Conservation (phyloP, 228 moss, liverwort and hornwort genomes). For the Sphagnum fallax region DNA sequence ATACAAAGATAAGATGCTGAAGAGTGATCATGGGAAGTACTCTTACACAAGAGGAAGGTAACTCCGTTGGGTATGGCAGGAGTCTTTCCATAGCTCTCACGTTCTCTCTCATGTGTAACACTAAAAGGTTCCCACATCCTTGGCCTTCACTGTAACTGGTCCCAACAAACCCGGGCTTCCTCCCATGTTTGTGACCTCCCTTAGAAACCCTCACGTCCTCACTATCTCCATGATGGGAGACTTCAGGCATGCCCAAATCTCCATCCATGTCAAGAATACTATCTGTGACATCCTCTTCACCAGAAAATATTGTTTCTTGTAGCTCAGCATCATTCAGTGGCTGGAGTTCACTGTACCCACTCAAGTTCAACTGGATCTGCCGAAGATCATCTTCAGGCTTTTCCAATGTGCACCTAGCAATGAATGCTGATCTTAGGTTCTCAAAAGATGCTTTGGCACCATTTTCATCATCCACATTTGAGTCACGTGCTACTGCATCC, state of each 20-base stretch:
- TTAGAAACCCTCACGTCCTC: constrained; percentile 13
- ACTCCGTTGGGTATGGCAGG: constrained; percentile 63
- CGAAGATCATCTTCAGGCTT: constrained; percentile 22
- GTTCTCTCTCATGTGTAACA: constrained; percentile 45
- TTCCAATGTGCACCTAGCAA: constrained; percentile 11
- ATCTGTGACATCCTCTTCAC: constrained; percentile 13
- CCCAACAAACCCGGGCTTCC: constrained; percentile 15
- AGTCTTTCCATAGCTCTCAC: constrained; percentile 59
- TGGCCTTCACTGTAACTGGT: constrained; percentile 67
- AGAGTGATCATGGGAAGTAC: no score
- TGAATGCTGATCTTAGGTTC: constrained; percentile 32
- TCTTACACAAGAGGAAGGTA: constrained; percentile 70
- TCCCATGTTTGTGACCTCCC: constrained; percentile 10
- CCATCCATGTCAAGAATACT: constrained; percentile 23
- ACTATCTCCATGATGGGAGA: constrained; percentile 37
- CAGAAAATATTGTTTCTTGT: constrained; percentile 38
- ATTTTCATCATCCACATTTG: background rate
- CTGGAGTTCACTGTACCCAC: constrained; percentile 57
- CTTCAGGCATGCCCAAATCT: constrained; percentile 39
- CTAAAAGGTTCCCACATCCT: constrained; percentile 68
- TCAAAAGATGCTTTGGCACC: constrained; percentile 18
- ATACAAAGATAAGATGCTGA: no score
- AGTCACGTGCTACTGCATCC: background rate
- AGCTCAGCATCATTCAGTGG: constrained; percentile 62
- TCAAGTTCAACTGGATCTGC: constrained; percentile 44